Evolutionary conservation across 305 asterid species (phyloP).

Genomic region (Solanum hybrid): DNA sequence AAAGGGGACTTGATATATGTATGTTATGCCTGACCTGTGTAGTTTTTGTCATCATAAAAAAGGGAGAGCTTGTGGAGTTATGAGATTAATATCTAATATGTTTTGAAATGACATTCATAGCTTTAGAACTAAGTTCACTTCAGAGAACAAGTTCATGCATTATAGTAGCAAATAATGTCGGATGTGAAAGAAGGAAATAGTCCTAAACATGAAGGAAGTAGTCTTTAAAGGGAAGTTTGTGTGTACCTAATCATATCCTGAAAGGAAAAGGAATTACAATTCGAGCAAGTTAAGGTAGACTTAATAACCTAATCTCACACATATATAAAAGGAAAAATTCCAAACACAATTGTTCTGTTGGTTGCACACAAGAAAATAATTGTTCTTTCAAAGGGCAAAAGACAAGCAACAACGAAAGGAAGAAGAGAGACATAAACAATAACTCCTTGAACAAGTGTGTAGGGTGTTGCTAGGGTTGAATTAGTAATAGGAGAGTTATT

Average conservation of each 20-base stretch:
- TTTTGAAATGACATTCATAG: background rate
- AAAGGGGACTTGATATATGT: background rate
- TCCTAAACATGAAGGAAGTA: background rate
- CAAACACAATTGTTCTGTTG: background rate
- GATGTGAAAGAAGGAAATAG: background rate
- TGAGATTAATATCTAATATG: too few species aligned
- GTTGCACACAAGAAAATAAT: background rate
- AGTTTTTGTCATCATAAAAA: background rate
- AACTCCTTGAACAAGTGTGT: background rate
- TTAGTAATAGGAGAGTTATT: background rate
- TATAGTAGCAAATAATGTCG: background rate
- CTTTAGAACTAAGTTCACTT: background rate
- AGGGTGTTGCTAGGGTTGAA: background rate
- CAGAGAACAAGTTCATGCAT: background rate
- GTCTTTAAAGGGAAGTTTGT: background rate
- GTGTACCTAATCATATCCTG: background rate
- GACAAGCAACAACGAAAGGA: background rate
- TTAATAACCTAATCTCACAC: too few species aligned
- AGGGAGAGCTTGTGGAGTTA: too few species aligned
- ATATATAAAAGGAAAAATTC: background rate
- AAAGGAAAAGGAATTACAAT: background rate
- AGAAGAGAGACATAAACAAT: background rate
- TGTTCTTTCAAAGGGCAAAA: background rate
- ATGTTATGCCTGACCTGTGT: background rate
- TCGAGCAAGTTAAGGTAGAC: background rate